phyloP scores from a whole-genome alignment of 2,329 filamentous ascomycete species.

The Neoascochyta sp. region DNA sequence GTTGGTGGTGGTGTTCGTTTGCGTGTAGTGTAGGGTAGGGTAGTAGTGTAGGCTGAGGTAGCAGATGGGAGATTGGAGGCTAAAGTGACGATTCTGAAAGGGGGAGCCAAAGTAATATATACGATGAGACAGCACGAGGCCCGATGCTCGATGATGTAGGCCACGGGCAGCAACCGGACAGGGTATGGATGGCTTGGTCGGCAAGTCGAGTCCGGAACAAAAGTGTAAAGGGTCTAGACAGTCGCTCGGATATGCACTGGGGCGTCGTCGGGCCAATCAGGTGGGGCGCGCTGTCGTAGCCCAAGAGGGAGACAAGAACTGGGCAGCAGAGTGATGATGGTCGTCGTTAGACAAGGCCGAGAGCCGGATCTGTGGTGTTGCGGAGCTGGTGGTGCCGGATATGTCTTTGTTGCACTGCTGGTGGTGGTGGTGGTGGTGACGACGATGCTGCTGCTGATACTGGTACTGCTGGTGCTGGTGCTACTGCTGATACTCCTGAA shows the following conservation, averaged over 20 bases:
- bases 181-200: conserved; percentile 16
- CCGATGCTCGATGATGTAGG: conserved; percentile 32
- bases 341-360: too few relatives aligned
- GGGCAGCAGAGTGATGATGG: conserved; percentile 2
- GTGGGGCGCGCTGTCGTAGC: conserved; percentile 4
- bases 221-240: too few relatives aligned
- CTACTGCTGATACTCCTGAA: too few relatives aligned
- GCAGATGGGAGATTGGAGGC: neutral
- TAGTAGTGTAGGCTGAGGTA: conserved; percentile 1
- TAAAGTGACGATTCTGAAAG: neutral
- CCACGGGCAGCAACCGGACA: conserved; percentile 3
- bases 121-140: conserved; percentile 18
- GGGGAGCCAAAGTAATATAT: conserved; percentile 25
- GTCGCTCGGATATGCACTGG: conserved; percentile 4
- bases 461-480: too few relatives aligned
- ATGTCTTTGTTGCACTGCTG: too few relatives aligned
- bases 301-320: conserved; percentile 2
- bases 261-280: conserved; percentile 4
- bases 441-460: too few relatives aligned
- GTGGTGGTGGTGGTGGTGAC: too few relatives aligned
- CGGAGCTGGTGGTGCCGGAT: too few relatives aligned
- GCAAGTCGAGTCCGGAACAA: too few relatives aligned
- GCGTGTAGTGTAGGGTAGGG: neutral
- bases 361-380: too few relatives aligned
- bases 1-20: too few relatives aligned